Evolutionary conservation across 2,329 filamentous ascomycete genomes (phyloP).

Genomic region (Fusarium buxicola): DNA sequence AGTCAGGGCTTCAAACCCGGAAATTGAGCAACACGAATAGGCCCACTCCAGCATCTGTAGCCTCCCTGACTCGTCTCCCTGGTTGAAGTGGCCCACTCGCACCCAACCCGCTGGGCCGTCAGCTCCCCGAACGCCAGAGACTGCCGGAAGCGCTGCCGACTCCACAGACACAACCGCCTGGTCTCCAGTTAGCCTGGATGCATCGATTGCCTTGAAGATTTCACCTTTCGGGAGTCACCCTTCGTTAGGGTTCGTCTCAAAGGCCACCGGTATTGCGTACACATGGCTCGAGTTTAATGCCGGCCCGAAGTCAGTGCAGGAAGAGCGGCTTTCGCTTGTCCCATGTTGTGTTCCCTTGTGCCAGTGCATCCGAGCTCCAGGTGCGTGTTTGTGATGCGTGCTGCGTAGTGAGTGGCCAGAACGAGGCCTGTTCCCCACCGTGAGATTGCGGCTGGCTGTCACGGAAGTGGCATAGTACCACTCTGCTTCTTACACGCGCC

Average conservation of each 20-base stretch:
- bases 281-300: conserved; percentile 32
- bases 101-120: conserved; percentile 47
- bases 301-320: conserved; percentile 25
- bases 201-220: conserved; percentile 10
- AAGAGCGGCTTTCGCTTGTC: conserved; percentile 13
- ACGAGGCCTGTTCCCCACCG: conserved; percentile 31
- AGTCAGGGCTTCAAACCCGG: conserved; percentile 34
- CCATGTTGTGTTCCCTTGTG: conserved; percentile 21
- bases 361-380: conserved; percentile 29
- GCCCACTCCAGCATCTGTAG: conserved; percentile 26
- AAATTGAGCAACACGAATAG: conserved; percentile 38
- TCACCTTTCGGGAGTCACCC: conserved; percentile 31
- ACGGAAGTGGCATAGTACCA: conserved; percentile 40
- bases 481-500: conserved; percentile 38
- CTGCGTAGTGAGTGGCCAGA: conserved; percentile 33
- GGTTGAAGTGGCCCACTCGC: conserved; percentile 38
- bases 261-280: conserved; percentile 31
- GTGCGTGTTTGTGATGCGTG: conserved; percentile 9
- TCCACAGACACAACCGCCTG: conserved; percentile 43
- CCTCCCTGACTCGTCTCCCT: conserved; percentile 42
- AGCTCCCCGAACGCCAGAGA: conserved; percentile 44
- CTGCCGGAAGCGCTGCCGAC: conserved; percentile 48
- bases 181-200: conserved; percentile 29
- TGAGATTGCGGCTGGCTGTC: conserved; percentile 33
- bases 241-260: conserved; percentile 21